phyloP scores from a whole-genome alignment of 2,329 filamentous ascomycete species.

The Fusarium odoratissimum region DNA sequence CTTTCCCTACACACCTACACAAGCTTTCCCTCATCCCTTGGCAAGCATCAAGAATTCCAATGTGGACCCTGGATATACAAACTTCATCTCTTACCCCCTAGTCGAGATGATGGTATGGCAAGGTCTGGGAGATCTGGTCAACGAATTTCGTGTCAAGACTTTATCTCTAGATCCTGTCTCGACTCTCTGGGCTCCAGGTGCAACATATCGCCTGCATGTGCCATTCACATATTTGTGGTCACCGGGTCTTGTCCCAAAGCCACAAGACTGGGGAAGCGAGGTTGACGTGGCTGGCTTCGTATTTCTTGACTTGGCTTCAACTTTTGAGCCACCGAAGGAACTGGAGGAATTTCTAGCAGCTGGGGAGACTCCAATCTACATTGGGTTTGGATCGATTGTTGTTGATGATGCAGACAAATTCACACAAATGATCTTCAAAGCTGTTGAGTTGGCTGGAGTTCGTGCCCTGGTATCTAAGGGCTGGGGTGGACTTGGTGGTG shows the following conservation, averaged over 20 bases:
- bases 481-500: constrained; percentile 76
- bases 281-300: constrained; percentile 83
- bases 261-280: constrained; percentile 74
- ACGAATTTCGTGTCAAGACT: constrained; percentile 76
- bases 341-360: constrained; percentile 66
- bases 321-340: constrained; percentile 67
- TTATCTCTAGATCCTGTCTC: constrained; percentile 79
- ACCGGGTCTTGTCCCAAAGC: constrained; percentile 73
- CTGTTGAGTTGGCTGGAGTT: constrained; percentile 72
- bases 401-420: constrained; percentile 77
- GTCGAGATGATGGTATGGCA: constrained; percentile 94
- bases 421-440: constrained; percentile 77
- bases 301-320: constrained; percentile 76
- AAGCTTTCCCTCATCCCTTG: constrained; percentile 80
- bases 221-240: constrained; percentile 82
- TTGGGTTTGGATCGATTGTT: constrained; percentile 81
- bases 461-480: constrained; percentile 79
- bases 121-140: constrained; percentile 83
- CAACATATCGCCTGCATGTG: constrained; percentile 78
- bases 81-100: constrained; percentile 83
- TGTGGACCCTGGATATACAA: constrained; percentile 77
- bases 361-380: constrained; percentile 74
- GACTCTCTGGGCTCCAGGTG: constrained; percentile 80
- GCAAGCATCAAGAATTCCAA: constrained; percentile 80
- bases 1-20: constrained; percentile 81